phyloP scores from a whole-genome alignment of 2,329 filamentous ascomycete genomes.

The Neopestalotiopsis sp. region DNA sequence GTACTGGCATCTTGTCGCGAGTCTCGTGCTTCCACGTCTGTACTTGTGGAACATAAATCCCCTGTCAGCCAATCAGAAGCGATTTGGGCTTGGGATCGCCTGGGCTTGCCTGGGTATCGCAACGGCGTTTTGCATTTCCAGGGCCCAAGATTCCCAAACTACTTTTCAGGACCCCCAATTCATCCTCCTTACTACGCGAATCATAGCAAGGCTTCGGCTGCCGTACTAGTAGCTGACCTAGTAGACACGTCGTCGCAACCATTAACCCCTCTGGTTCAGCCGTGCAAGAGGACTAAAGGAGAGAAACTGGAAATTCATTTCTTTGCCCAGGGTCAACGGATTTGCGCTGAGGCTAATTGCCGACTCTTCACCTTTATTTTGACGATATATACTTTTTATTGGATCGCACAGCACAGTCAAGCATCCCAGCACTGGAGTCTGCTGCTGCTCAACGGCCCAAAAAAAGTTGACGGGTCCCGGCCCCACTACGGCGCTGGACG shows the following conservation, averaged over 20 bases:
- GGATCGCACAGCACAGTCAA: background rate
- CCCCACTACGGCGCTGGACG: constrained; percentile 10
- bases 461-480: constrained; percentile 11
- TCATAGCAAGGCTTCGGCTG: background rate
- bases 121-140: background rate
- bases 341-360: background rate
- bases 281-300: background rate
- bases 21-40: background rate
- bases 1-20: too few species aligned
- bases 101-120: background rate
- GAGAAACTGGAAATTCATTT: too few species aligned
- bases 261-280: background rate
- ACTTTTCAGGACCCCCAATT: background rate
- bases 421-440: background rate
- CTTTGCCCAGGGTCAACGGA: background rate
- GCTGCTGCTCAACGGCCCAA: background rate
- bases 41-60: background rate
- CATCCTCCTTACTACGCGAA: background rate
- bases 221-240: background rate
- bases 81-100: background rate
- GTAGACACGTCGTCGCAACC: background rate
- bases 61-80: background rate
- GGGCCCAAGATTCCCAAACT: background rate
- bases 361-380: too few species aligned
- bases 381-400: too few species aligned